phyloP scores from a whole-genome alignment of 2,329 filamentous ascomycete species.

The Stachybotrys chartarum region DNA sequence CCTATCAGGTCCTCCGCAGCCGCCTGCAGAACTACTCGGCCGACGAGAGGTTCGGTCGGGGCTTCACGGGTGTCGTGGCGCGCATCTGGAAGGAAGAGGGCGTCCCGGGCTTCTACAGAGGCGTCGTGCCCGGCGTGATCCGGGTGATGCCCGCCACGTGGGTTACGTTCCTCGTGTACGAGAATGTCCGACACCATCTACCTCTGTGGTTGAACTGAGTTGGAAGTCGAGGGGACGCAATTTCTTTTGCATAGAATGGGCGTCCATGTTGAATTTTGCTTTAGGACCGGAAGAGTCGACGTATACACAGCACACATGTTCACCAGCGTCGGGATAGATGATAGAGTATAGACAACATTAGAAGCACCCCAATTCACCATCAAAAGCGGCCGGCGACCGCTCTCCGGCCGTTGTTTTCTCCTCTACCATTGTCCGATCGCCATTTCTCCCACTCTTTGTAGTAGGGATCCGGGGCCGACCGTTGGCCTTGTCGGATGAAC shows the following conservation, averaged over 20 bases:
- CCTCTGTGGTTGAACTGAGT: constrained; percentile 28
- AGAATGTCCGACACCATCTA: constrained; percentile 77
- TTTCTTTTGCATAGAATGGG: too few species aligned
- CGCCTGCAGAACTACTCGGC: constrained; percentile 86
- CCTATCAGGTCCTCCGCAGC: constrained; percentile 86
- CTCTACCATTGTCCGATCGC: too few species aligned
- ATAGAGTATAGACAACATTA: not conserved
- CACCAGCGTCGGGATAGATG: not conserved
- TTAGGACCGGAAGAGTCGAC: too few species aligned
- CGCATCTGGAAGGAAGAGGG: constrained; percentile 79
- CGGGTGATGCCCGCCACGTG: constrained; percentile 91
- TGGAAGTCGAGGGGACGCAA: not conserved
- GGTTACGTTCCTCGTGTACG: constrained; percentile 95
- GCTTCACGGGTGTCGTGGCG: constrained; percentile 60
- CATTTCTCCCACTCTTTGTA: too few species aligned
- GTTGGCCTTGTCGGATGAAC: too few species aligned
- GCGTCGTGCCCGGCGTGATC: constrained; percentile 80
- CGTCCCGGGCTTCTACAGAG: constrained; percentile 79
- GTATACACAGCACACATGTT: not conserved
- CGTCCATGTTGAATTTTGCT: not conserved
- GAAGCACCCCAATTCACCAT: not conserved
- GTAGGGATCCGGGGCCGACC: too few species aligned
- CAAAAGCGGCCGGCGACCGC: too few species aligned
- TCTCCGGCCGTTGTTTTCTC: too few species aligned
- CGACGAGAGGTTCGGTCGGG: constrained; percentile 63